phyloP scores from a whole-genome alignment of 1,284 basidiomycete species.

The Leucoagaricus sp. region DNA sequence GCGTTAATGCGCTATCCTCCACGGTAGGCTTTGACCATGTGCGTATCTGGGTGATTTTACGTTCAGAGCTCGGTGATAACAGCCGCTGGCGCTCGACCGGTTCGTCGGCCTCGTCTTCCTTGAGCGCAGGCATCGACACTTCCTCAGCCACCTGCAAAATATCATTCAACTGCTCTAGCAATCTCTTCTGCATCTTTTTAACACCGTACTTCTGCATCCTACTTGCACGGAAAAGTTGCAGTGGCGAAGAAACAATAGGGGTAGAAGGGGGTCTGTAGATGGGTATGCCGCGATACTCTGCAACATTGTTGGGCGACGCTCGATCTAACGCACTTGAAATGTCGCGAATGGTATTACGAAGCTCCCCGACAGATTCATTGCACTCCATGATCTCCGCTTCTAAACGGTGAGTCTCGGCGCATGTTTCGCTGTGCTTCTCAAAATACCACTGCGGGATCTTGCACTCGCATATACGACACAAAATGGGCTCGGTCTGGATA shows the following conservation, averaged over 20 bases:
- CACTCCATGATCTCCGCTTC: constrained; percentile 94
- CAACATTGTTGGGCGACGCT: constrained; percentile 57
- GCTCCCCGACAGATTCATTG: constrained; percentile 90
- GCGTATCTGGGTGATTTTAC: constrained; percentile 78
- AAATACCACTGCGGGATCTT: constrained; percentile 99
- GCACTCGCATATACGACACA: constrained; percentile 98
- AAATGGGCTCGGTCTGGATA: constrained; percentile 83
- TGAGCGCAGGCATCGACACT: constrained; percentile 86
- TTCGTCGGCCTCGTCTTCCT: constrained; percentile 87
- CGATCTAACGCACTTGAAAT: constrained; percentile 66
- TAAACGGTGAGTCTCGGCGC: constrained; percentile 93
- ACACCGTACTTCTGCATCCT: constrained; percentile 81
- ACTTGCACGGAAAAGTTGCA: constrained; percentile 69
- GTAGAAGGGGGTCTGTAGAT: constrained; percentile 73
- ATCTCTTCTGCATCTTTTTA: constrained; percentile 78
- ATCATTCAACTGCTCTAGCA: constrained; percentile 86
- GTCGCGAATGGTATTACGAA: constrained; percentile 81
- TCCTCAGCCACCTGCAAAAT: constrained; percentile 80
- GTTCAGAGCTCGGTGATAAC: constrained; percentile 84
- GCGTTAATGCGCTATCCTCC: constrained; percentile 83
- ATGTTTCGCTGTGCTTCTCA: constrained; percentile 99
- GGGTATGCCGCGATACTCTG: constrained; percentile 89
- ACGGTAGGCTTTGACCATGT: constrained; percentile 84
- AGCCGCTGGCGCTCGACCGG: constrained; percentile 93
- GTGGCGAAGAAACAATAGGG: constrained; percentile 65